These are phyloP conservation scores for Coemansia brasiliensis DNA, from an alignment of 192 early-diverging fungal genomes.

Conservation along the genomic window DNA sequence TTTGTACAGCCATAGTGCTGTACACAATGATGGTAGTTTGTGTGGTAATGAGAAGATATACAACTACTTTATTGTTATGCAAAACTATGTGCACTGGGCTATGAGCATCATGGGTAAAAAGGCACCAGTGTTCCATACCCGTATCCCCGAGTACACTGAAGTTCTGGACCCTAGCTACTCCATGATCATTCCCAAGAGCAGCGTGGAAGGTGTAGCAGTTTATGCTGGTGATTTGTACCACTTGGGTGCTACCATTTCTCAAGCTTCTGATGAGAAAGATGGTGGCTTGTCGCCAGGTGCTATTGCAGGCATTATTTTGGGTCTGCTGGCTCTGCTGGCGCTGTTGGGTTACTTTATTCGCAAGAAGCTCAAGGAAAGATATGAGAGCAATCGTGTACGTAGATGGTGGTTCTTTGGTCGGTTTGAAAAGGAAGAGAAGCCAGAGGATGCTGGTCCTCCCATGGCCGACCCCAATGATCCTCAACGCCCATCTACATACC, in stretches of 20 bases:
- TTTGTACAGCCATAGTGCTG: conserved; percentile 45
- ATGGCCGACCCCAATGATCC: conserved; percentile 15
- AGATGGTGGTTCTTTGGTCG: conserved; percentile 42
- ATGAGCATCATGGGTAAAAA: conserved; percentile 27
- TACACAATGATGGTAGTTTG: conserved; percentile 4
- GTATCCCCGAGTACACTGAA: conserved; percentile 33
- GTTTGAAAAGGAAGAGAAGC: conserved; percentile 16
- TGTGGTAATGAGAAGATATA: conserved; percentile 19
- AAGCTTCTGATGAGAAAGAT: background rate
- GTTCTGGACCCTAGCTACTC: conserved; percentile 28
- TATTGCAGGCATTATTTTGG: conserved; percentile 15
- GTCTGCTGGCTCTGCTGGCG: conserved; percentile 10
- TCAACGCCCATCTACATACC: conserved; percentile 10
- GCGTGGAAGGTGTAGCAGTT: conserved; percentile 9
- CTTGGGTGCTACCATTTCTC: background rate
- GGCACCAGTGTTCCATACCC: conserved; percentile 35
- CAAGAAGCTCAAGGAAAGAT: conserved; percentile 5
- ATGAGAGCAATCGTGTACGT: conserved; percentile 19
- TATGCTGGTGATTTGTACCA: conserved; percentile 35
- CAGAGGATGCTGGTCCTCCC: background rate
- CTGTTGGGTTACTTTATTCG: conserved; percentile 15
- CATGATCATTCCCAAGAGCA: conserved; percentile 22
- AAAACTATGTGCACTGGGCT: conserved; percentile 42
- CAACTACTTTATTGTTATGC: conserved; percentile 43
- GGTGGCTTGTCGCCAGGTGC: conserved; percentile 10